Evolutionary conservation across 2,329 filamentous ascomycete species (phyloP).

Genomic region (Arthroderma uncinatum): DNA sequence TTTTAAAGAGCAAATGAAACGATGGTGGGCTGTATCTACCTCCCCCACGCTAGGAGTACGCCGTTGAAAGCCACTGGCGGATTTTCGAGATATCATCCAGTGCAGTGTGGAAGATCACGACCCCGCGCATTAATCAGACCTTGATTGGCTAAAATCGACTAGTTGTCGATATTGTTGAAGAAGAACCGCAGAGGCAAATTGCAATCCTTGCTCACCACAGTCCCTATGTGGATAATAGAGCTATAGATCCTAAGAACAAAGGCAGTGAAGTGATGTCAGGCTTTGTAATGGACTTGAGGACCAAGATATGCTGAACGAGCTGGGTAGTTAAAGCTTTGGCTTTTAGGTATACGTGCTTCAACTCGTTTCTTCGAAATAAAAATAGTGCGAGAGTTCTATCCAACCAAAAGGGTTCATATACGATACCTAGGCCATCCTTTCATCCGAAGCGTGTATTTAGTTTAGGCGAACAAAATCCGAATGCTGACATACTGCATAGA

Average conservation of each 20-base stretch:
- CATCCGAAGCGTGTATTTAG: constrained; percentile 16
- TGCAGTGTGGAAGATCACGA: constrained; percentile 21
- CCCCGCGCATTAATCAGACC: constrained; percentile 19
- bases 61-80: constrained; percentile 27
- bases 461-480: not conserved
- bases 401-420: constrained; percentile 31
- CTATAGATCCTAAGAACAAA: constrained; percentile 19
- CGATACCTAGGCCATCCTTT: constrained; percentile 25
- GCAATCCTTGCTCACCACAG: constrained; percentile 25
- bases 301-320: constrained; percentile 27
- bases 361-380: constrained; percentile 26
- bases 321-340: constrained; percentile 30
- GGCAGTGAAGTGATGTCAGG: constrained; percentile 20
- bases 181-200: constrained; percentile 20
- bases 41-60: not conserved
- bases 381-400: constrained; percentile 21
- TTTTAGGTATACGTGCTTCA: constrained; percentile 38
- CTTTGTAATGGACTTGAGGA: constrained; percentile 31
- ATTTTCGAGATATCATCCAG: constrained; percentile 36
- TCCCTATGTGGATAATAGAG: constrained; percentile 15
- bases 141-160: constrained; percentile 25
- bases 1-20: not conserved
- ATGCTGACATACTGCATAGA: no score
- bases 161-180: constrained; percentile 15
- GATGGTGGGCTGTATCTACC: not conserved